Evolutionary conservation across 495 filamentous ascomycete genomes (phyloP), one percentile per base, ranked within the genome.

Genomic region (Talaromyces wortmannii): DNA sequence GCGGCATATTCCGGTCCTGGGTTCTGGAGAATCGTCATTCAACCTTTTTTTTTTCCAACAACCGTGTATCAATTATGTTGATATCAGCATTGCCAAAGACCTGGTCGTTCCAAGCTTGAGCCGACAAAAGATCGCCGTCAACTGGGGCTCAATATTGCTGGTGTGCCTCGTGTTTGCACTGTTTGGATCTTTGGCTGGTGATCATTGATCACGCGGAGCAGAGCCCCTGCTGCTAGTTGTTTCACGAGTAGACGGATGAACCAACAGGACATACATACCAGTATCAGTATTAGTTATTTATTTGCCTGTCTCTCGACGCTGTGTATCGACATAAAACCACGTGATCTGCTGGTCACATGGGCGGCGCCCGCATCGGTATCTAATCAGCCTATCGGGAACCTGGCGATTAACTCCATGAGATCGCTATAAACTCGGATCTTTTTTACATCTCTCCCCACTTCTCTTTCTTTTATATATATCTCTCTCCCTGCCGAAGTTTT

Each of bases 1-100:
- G 66, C 10, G 72, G 65, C 65, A 68, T 72, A 31, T 45, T 45
- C 36, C 36, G 23, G 23, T 40, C 2, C 36, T 40, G 36, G 36
- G 36, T 40, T 1, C 23, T 23, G 23, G 23, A 23, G 23, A 23
- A 23, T 40, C 36, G 36, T 2, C 8, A 13, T 40, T 40, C 13
- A 13, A 5, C 5, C 2, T 40, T 40, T 5, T 1, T 40, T 23
- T 23, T 2, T 23, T 23, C n/a, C n/a, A n/a, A 23, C 23, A 23
- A 4, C 23, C 23, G 23, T 23, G 23, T 23, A 23, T 23, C 23
- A 23, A 23, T 23, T 23, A 23, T 23, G 23, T 4, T 4, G 23
- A 23, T 23, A 1, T 23, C 23, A 23, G 23, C 23, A 23, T 23
- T 4, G 23, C 4, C 23, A 23, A 23, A 23, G 23, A 23, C 4